A percentile compares a stretch with the other conserved stretches of the same genome.
Conservation (phyloP, 202 grass and related monocot genomes). For the Panicum hallii region DNA sequence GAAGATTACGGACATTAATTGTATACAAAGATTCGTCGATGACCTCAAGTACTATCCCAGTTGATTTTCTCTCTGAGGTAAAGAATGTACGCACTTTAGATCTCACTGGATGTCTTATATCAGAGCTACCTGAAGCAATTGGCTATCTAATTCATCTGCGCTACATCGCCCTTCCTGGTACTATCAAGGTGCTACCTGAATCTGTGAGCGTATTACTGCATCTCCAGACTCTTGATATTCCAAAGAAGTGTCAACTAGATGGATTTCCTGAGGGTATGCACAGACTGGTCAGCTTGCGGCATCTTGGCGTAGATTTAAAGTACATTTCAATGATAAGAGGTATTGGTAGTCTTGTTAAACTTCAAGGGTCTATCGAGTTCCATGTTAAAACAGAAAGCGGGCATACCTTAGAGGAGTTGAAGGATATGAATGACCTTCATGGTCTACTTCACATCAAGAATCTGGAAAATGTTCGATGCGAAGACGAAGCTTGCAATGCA, state of each 20-base stretch:
- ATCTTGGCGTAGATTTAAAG: conserved; percentile 42
- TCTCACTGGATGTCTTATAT: conserved; percentile 11
- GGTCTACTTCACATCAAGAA: conserved; percentile 33
- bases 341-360: conserved; percentile 49
- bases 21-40: conserved; percentile 37
- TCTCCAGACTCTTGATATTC: conserved; percentile 47
- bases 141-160: conserved; percentile 52
- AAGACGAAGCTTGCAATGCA: conserved; percentile 42
- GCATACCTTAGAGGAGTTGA: conserved; percentile 47
- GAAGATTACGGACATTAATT: conserved; percentile 54
- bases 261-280: conserved; percentile 34
- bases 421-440: conserved; percentile 51
- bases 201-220: conserved; percentile 54
- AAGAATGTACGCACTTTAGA: conserved; percentile 47
- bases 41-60: conserved; percentile 15
- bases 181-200: conserved; percentile 5
- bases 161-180: conserved; percentile 34
- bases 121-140: conserved; percentile 18
- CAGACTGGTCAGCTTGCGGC: conserved; percentile 45
- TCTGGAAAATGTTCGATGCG: conserved; percentile 52
- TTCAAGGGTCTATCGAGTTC: conserved; percentile 54
- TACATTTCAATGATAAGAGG: conserved; percentile 40
- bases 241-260: neutral
- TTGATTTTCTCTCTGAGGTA: conserved; percentile 36
- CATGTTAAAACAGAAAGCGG: conserved; percentile 36